Base-by-base conservation (phyloP, 192 early-diverging fungal species). In the Fimicolochytrium jonesii region DNA sequence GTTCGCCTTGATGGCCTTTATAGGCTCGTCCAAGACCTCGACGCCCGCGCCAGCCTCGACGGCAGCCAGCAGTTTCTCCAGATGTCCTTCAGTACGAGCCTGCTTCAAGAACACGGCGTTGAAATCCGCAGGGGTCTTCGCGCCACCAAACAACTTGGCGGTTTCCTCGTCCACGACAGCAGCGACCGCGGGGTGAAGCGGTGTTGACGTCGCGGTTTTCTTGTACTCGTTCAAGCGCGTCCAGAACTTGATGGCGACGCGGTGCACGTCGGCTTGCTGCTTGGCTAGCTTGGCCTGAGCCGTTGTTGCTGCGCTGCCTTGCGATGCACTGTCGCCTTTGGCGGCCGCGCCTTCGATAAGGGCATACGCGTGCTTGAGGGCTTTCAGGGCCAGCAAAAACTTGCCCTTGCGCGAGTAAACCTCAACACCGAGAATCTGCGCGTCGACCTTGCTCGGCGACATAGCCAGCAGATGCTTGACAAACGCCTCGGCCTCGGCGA, bases 401-500 rank as follows among this genome's bases (percentile, higher is more conserved):
- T 88, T 90, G 84, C 80, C 71, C 71, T 84, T 86, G 37, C 84
- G 73, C 49, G 86, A 57, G 61, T 90, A 88, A 4, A 91, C 82
- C 48, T 81, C 79, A 61, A 75, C 78, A 13, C 75, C 86, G 46
- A 92, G 74, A 18, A 83, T 57, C 47, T 87, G 81, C 5, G 72
- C 80, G 55, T 91, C 86, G 15, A 88, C 67, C 11, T 66, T 61
- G 6, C 74, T 64, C 15, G 82, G 68, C 23, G 79, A 68, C 59
- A 86, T 47, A 30, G 78, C 72, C 49, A 85, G 72, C 15, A 98
- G 75, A 11, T 83, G 83, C 59, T 86, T 78, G 41, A 93, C 72
- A 42, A 93, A 90, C 71, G 86, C 85, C 42, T 86, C 78, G 4
- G 91, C 89, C 26, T 88, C 88, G 1, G 70, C 85, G 22, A 96